Evolutionary conservation across 371 early-diverging fungal species (phyloP), one percentile per base, ranked within the genome.

Genomic region (Mucor piriformis): DNA sequence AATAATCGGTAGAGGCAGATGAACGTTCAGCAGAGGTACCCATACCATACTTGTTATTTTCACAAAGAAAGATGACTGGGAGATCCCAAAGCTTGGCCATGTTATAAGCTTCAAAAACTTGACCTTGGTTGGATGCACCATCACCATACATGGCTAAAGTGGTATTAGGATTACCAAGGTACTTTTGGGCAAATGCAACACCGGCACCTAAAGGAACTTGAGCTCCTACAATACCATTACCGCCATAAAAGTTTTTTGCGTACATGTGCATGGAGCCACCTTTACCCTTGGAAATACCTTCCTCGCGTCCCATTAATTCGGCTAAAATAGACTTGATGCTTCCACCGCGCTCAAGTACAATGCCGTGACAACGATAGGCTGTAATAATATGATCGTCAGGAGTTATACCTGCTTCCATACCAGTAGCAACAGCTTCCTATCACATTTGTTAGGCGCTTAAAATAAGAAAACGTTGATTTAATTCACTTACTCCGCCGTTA

Each of bases 211-310:
- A 83, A 34, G 99, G 97, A 35, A 98, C 93, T 83, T 99, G 99
- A 38, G 99, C 99, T 58, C 99, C 99, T 57, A 99, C 99, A 71
- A 99, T 99, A 67, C 99, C 99, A 86, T 99, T 98, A 60, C 99
- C 99, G 65, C 99, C 99, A 78, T 91, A 98, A 83, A 99, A 99
- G 74, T 91, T 88, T 52, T 85, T 83, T 51, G 94, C 92, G 81
- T 96, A 99, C 91, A 99, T 95, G 88, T 99, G 99, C 99, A 99
- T 99, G 54, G 99, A 99, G 21, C 99, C 99, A 63, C 99, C 99
- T 88, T 98, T 99, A 54, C 99, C 99, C 72, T 88, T 83, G 29
- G 97, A 94, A 66, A 92, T 88, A 70, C 99, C 99, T 56, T 79
- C 91, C 40, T 71, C 64, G 63, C 92, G 89, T 59, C 98, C 96